Base-by-base conservation (phyloP, 257 asterid species). In the Anisodus acutangulus region DNA sequence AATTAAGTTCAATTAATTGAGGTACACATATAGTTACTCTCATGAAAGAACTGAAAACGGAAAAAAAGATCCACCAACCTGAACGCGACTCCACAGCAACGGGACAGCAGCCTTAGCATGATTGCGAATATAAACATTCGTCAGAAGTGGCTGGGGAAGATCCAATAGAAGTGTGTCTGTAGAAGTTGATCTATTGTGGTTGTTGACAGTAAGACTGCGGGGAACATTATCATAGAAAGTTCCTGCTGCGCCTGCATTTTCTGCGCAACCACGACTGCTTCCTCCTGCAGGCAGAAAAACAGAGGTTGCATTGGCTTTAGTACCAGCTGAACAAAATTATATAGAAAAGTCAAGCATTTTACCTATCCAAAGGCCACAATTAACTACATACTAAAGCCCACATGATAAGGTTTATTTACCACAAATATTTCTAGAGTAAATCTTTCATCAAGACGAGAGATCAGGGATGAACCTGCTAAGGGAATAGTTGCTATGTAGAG, bases 241-340 rank as follows among this genome's bases (percentile, higher is more conserved):
- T 85, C 99, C 99, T 10, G 99, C 98, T 80, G 97, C 99, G 78
- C 99, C 99, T 45, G 99, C 96, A 92, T 97, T 97, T 83, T 92
- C 95, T 26, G 90, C 92, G 89, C 98, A 97, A 86, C 98, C 97
- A 71, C 86, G 91, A 88, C 99, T 97, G 90, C 89, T 93, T 84
- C 99, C 99, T 84, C 99, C 99, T 97, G 92, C 79, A 89, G 83
- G 86, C 85, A 87, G 57, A 79, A 79, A 49, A 54, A 83, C 5
- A 53, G 85, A 83, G 80, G 82, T 85, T 47, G 84, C 79, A 84
- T 37, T 79, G 71, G 84, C 49, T 82, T 86, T 86, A 88, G 80
- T 55, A 49, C 74, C 17, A 35, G 13, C 45, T 31, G 63, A 76
- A 51, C 43, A 2, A 49, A 47, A 72, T 72, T 39, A 72, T 45